Evolutionary conservation across 2,329 filamentous ascomycete species (phyloP), one percentile per base, ranked within the genome.

Genomic region (Lecanoromycetidae sp.): DNA sequence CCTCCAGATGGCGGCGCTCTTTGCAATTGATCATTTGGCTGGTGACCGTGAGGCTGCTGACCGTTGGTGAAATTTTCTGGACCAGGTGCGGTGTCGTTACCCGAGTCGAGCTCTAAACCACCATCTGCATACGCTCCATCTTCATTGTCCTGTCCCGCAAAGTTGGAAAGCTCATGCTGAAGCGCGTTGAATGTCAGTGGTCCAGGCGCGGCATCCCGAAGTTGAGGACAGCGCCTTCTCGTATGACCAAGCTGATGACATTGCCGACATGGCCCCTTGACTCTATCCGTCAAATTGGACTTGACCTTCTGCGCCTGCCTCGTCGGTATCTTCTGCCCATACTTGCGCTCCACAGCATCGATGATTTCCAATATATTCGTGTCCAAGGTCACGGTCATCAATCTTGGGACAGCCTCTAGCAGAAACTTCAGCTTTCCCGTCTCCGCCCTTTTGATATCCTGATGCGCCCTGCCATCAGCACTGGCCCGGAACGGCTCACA

Each of bases 301-400:
- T 55, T 55, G 8, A 55, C 51, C 17, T 55, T 55, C 36, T 55
- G 53, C 8, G 51, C 51, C 35, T 55, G 53, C 8, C 53, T 42
- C 13, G 47, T 37, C n/a, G 51, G 46, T 5, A 55, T 53, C 23
- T 51, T 45, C 19, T 53, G 53, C 2, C 53, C 53, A 38, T 55
- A 55, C 38, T 42, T 46, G 13, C 44, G 40, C 33, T 49, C 49
- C 1, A 55, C 49, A n/a, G 49, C 43, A 23, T 51, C 48, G 33
- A 51, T 53, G 35, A 55, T 55, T 6, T 46, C 41, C 20, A 38
- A 25, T 8, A 49, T 50, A 8, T 49, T 53, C 7, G 51, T 55
- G 5, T 51, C 46, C 25, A 43, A 38, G 9, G 39, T 50, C 7
- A 55, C 49, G 7, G 29, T 42, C 29, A 55, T 39, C 5, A 55